These are phyloP conservation scores for Orbilia oligospora DNA, from an alignment of 2,329 filamentous ascomycete species.

Conservation along the genomic window DNA sequence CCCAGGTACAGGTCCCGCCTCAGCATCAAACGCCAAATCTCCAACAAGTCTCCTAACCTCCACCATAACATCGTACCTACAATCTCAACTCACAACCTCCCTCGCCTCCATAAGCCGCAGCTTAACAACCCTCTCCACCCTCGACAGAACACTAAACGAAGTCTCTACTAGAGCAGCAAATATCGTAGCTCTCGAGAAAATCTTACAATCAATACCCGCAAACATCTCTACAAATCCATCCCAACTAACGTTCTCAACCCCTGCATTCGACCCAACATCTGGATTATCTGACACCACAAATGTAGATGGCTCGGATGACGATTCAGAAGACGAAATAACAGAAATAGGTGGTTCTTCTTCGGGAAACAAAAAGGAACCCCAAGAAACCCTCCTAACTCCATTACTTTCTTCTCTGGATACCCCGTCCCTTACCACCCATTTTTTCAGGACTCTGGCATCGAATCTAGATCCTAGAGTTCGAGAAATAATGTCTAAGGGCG, in stretches of 20 bases:
- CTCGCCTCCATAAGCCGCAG: slow-evolving; percentile 81
- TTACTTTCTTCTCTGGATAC: slow-evolving; percentile 86
- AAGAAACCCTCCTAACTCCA: slow-evolving; percentile 76
- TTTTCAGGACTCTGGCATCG: slow-evolving; percentile 90
- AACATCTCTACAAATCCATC: slow-evolving; percentile 55
- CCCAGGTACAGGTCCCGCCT: slow-evolving; percentile 60
- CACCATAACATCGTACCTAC: slow-evolving; percentile 84
- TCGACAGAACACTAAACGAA: slow-evolving; percentile 86
- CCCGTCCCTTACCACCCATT: slow-evolving; percentile 87
- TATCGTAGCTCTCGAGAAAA: slow-evolving; percentile 75
- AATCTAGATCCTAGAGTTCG: slow-evolving; percentile 82
- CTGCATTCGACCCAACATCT: slow-evolving; percentile 42
- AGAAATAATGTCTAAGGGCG: slow-evolving; percentile 86
- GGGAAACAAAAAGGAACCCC: slow-evolving; percentile 57
- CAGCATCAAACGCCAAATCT: slow-evolving; percentile 73
- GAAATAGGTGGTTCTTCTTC: slow-evolving; percentile 2
- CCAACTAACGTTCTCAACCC: slow-evolving; percentile 45
- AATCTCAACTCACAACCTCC: slow-evolving; percentile 83
- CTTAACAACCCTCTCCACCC: slow-evolving; percentile 81
- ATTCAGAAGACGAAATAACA: slow-evolving; percentile 27
- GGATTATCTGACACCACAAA: slow-evolving; percentile 20
- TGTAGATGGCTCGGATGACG: slow-evolving; percentile 23
- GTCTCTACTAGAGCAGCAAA: slow-evolving; percentile 89
- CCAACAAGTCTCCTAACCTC: slow-evolving; percentile 77
- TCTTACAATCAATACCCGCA: slow-evolving; percentile 49